Conservation (phyloP, 179 eudicot genomes). For the Corrigiola litoralis region DNA sequence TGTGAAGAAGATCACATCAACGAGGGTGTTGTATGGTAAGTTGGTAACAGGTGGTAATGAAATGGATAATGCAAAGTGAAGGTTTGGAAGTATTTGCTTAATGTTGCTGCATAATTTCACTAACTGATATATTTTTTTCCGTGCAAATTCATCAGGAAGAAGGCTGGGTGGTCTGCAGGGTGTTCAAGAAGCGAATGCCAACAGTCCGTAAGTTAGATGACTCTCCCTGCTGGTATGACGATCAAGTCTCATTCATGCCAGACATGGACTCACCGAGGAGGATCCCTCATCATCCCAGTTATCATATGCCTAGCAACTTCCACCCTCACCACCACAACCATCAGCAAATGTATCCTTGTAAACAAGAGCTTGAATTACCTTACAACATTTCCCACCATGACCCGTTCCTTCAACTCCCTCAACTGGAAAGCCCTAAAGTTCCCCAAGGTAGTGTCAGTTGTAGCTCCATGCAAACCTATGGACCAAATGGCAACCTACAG, state of each 20-base stretch:
- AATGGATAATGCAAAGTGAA: no score
- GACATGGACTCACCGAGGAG: constrained; percentile 56
- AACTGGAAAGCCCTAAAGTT: constrained; percentile 58
- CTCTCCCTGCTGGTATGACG: constrained; percentile 65
- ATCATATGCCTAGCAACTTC: constrained; percentile 24
- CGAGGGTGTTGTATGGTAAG: no score
- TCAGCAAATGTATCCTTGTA: constrained; percentile 38
- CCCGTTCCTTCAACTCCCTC: constrained; percentile 61
- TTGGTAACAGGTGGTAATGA: no score
- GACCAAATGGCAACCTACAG: constrained; percentile 7
- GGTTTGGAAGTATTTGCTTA: no score
- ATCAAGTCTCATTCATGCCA: constrained; percentile 64
- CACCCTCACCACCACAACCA: constrained; percentile 29
- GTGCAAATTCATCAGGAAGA: constrained; percentile 53
- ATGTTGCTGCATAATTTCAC: neutral
- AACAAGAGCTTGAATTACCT: constrained; percentile 55
- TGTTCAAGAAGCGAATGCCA: constrained; percentile 69
- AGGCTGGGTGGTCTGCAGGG: constrained; percentile 94
- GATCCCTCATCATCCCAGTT: constrained; percentile 34
- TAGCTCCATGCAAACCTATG: constrained; percentile 24
- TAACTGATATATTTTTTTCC: neutral
- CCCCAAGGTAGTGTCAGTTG: constrained; percentile 23
- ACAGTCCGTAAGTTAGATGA: constrained; percentile 50
- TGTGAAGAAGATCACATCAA: no score
- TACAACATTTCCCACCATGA: constrained; percentile 47